Conservation (phyloP, 345 rosid genomes). For the Hypericum perforatum region DNA sequence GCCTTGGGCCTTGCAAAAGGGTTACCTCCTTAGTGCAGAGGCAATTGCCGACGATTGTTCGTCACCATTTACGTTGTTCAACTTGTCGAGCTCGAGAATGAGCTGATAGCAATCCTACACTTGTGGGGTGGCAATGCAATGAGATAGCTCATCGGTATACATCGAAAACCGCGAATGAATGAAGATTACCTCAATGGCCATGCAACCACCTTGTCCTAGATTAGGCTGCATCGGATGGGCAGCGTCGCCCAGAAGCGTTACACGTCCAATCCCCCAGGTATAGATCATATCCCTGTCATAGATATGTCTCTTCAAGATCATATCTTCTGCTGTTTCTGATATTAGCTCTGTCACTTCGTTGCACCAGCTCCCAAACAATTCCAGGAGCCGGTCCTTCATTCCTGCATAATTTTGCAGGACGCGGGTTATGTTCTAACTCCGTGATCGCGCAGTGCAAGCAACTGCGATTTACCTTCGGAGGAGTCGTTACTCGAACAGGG, state of each 20-base stretch:
- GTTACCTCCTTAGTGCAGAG: no score
- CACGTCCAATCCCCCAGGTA: conserved; percentile 17
- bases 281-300: conserved; percentile 18
- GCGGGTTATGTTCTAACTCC: neutral
- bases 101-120: no score
- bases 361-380: conserved; percentile 16
- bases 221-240: conserved; percentile 25
- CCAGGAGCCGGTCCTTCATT: conserved; percentile 9
- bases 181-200: conserved; percentile 19
- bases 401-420: neutral
- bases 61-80: no score
- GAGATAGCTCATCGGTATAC: no score
- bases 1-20: no score
- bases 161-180: no score
- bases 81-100: no score
- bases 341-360: conserved; percentile 14
- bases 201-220: conserved; percentile 21
- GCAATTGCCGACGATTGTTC: no score
- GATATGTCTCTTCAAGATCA: conserved; percentile 12
- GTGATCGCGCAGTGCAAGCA: neutral
- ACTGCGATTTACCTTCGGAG: conserved; percentile 11
- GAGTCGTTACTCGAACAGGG: conserved; percentile 8
- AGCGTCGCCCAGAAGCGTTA: conserved; percentile 21
- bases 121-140: no score
- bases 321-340: conserved; percentile 14